Evolutionary conservation across 129 eudicot genomes (phyloP).

Genomic region (Flaveria ramosissima): DNA sequence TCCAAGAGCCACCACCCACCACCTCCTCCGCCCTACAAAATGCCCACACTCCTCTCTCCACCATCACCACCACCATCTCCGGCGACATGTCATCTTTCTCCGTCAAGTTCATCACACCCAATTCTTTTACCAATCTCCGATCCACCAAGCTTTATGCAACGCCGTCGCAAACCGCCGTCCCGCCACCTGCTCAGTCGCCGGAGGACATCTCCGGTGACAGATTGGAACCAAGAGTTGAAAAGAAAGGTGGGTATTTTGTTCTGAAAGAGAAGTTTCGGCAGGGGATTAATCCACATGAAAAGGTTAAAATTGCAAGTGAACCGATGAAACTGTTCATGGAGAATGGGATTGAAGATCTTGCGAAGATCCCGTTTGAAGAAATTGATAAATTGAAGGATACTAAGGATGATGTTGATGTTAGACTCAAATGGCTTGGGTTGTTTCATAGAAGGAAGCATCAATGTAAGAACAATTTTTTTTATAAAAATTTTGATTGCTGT

Average conservation of each 20-base stretch:
- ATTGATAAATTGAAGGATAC: constrained; percentile 59
- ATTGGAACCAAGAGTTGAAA: constrained; percentile 89
- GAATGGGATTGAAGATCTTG: constrained; percentile 81
- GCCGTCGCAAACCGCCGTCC: constrained; percentile 38
- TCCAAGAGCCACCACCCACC: constrained; percentile 50
- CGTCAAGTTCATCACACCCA: not conserved
- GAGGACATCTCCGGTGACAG: constrained; percentile 41
- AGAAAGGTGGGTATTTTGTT: constrained; percentile 69
- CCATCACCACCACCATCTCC: not conserved
- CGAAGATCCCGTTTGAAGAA: constrained; percentile 65
- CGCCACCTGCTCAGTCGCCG: constrained; percentile 37
- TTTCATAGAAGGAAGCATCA: constrained; percentile 96
- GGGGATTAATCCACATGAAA: constrained; percentile 89
- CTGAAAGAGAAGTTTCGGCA: constrained; percentile 82
- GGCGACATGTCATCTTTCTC: not conserved
- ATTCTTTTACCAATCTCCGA: not conserved
- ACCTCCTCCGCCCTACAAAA: constrained; percentile 42
- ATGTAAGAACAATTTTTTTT: constrained; percentile 48
- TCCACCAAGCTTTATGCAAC: constrained; percentile 1
- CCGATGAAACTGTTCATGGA: constrained; percentile 90
- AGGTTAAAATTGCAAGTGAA: constrained; percentile 76
- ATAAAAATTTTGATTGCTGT: not conserved
- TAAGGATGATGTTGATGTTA: constrained; percentile 92
- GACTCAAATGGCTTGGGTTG: constrained; percentile 97
- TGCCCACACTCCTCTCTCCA: constrained; percentile 33